phyloP scores from a whole-genome alignment of 2,329 filamentous ascomycete genomes.

The Ophiostoma angusticollis region DNA sequence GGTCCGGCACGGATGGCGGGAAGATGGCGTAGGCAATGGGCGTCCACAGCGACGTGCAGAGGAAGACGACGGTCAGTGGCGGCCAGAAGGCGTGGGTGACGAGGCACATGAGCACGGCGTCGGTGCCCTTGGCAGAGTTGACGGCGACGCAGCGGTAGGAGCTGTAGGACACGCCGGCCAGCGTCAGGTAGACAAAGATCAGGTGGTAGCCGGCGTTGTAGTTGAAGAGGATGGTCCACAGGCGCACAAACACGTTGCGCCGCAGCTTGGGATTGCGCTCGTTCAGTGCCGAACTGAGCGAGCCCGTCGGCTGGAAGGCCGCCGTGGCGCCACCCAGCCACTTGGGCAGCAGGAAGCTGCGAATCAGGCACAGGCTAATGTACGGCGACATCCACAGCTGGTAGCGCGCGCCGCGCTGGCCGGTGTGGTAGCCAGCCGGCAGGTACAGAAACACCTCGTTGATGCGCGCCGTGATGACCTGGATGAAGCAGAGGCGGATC shows the following conservation, averaged over 20 bases:
- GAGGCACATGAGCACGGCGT: conserved; percentile 39
- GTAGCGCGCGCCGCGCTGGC: conserved; percentile 40
- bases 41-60: conserved; percentile 41
- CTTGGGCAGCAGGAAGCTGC: conserved; percentile 43
- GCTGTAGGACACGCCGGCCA: conserved; percentile 36
- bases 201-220: conserved; percentile 36
- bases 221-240: conserved; percentile 42
- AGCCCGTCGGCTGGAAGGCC: conserved; percentile 49
- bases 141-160: conserved; percentile 28
- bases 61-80: conserved; percentile 43
- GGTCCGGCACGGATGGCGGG: conserved; percentile 43
- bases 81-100: conserved; percentile 51
- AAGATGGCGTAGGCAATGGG: conserved; percentile 48
- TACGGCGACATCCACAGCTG: conserved; percentile 46
- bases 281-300: conserved; percentile 40
- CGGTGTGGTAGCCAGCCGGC: conserved; percentile 45
- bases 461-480: conserved; percentile 36
- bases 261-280: conserved; percentile 41
- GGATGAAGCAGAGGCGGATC: conserved; percentile 40
- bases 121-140: conserved; percentile 37
- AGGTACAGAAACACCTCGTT: conserved; percentile 43
- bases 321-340: conserved; percentile 47
- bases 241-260: conserved; percentile 38
- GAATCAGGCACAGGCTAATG: conserved; percentile 35
- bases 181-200: conserved; percentile 18